phyloP scores from a whole-genome alignment of 1,284 basidiomycete genomes.

The Chalciporus sp. region DNA sequence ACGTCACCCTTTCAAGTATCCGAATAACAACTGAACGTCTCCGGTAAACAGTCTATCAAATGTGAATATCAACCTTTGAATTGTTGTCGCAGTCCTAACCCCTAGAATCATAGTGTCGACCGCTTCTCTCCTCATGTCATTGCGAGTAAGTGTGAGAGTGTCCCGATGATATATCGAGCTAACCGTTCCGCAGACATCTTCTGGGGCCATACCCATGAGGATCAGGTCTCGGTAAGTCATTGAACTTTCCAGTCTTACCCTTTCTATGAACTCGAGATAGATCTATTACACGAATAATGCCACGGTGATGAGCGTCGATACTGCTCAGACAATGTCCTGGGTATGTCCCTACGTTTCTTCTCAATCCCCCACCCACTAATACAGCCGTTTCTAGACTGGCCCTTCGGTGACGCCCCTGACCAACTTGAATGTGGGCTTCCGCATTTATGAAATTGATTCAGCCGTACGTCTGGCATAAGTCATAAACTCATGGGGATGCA shows the following conservation, averaged over 20 bases:
- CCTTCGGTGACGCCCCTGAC: slow-evolving; percentile 75
- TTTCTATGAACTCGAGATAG: slow-evolving; percentile 34
- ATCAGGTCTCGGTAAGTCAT: slow-evolving; percentile 65
- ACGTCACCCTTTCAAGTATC: slow-evolving; percentile 33
- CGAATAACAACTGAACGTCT: slow-evolving; percentile 5
- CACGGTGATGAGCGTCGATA: slow-evolving; percentile 57
- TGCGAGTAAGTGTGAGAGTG: slow-evolving; percentile 53
- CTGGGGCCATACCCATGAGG: slow-evolving; percentile 84
- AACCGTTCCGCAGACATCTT: slow-evolving; percentile 56
- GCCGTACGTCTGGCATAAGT: slow-evolving; percentile 42
- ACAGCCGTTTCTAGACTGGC: slow-evolving; percentile 44
- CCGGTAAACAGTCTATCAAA: slow-evolving; percentile 63
- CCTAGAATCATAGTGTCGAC: slow-evolving; percentile 57
- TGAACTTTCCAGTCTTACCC: neutral
- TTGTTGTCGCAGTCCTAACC: neutral
- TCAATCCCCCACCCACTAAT: neutral
- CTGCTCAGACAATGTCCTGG: slow-evolving; percentile 64
- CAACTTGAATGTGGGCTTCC: slow-evolving; percentile 79
- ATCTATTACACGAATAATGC: slow-evolving; percentile 79
- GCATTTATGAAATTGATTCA: slow-evolving; percentile 80
- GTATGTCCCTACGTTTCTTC: slow-evolving; percentile 23
- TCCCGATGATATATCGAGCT: slow-evolving; percentile 6
- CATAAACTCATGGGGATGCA: neutral
- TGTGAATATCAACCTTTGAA: slow-evolving; percentile 41
- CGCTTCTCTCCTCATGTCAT: slow-evolving; percentile 81